Evolutionary conservation across 768 basidiomycete species (phyloP), one percentile per base, ranked within the genome.

Genomic region (Leccinum rimulosum): DNA sequence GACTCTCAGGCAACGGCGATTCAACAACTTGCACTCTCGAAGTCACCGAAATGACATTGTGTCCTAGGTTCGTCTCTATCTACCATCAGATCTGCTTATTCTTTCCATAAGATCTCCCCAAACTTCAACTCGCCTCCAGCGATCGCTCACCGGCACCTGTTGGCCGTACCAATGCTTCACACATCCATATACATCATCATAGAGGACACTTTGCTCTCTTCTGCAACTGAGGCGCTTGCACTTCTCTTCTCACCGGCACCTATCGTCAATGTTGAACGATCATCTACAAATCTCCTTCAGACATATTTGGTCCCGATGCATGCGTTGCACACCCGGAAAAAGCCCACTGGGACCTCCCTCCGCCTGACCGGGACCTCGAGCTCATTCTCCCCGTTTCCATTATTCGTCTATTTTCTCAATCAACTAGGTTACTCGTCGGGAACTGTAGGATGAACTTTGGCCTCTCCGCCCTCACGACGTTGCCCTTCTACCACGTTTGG

Each of bases 101-200:
- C 75, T 76, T 31, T 72, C 75, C 10, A 22, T 22, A 22, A 22
- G 22, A 65, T 79, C 6, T 79, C 78, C 5, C 71, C 75, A 4
- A 74, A 79, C 27, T 27, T 27, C 61, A 83, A 82, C 66, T 81
- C 80, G 0, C 72, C 78, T 1, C 67, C 74, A 5, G 82, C 80
- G 6, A 74, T 79, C 27, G 79, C 79, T 1, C 76, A 81, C n/a
- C n/a, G n/a, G n/a, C n/a, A n/a, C 60, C 71, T 84, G 22, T 69
- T 81, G 60, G 56, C 66, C 3, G 55, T 43, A 72, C 69, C 3
- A 59, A 63, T 36, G 57, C 66, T 3, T 61, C 63, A 1, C 62
- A 70, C 40, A 22, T 70, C 31, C 25, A 25, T 25, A 25, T 25
- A 3, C 25, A 60, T 70, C 8, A 30, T 11, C 8, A 66, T 64